These are phyloP conservation scores for Coemansia sp. DNA, from an alignment of 192 early-diverging fungal genomes.

Conservation along the genomic window DNA sequence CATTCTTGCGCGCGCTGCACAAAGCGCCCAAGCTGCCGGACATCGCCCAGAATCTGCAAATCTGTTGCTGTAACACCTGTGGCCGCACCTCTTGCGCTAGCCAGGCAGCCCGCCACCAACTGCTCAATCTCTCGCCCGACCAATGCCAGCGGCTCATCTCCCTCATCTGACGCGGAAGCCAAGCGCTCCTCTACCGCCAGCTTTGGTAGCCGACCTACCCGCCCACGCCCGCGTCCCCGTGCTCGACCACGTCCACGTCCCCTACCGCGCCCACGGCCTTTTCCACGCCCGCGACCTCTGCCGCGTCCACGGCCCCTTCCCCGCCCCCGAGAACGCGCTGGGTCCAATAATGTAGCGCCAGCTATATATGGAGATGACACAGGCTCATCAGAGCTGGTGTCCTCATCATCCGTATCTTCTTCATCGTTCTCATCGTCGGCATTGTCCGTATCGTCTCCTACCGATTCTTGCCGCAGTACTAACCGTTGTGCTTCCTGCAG, in stretches of 20 bases:
- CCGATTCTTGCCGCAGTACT: conserved; percentile 19
- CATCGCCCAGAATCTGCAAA: conserved; percentile 36
- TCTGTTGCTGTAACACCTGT: conserved; percentile 12
- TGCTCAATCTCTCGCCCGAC: conserved; percentile 33
- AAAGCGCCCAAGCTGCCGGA: conserved; percentile 50
- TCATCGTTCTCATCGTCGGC: conserved; percentile 1
- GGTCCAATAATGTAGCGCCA: neutral
- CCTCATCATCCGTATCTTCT: neutral
- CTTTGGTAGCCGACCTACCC: conserved; percentile 5
- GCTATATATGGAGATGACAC: neutral
- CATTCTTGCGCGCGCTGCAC: conserved; percentile 45
- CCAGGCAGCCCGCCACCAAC: conserved; percentile 14
- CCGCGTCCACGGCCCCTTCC: conserved; percentile 19
- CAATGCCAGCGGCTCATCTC: conserved; percentile 5
- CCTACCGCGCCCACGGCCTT: conserved; percentile 11
- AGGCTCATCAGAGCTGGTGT: neutral
- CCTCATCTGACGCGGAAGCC: conserved; percentile 3
- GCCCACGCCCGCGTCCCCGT: conserved; percentile 10
- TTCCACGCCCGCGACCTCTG: conserved; percentile 20
- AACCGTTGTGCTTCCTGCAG: conserved; percentile 49
- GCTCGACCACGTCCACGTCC: conserved; percentile 19
- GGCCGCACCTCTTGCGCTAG: neutral
- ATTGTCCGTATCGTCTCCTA: neutral
- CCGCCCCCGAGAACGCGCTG: neutral
- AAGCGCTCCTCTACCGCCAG: neutral